phyloP scores from a whole-genome alignment of 176 grass and related monocot species.

The Bonia amplexicaulis region DNA sequence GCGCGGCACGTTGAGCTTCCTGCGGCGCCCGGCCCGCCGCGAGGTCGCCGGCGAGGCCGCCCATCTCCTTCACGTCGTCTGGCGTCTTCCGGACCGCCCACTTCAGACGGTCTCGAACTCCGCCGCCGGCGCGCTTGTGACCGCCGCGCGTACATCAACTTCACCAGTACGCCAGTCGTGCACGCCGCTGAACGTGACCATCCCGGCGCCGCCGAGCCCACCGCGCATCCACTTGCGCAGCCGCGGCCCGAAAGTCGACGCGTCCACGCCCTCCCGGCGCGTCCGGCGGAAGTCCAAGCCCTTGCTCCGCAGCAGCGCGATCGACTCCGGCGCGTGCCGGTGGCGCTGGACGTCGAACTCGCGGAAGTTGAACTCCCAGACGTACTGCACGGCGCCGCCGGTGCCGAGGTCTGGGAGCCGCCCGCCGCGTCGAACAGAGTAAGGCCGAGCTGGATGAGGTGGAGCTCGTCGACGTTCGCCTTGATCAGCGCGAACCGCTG shows the following conservation, averaged over 20 bases:
- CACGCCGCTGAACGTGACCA: slow-evolving; percentile 27
- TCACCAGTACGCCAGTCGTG: slow-evolving; percentile 47
- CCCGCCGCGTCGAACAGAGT: slow-evolving; percentile 10
- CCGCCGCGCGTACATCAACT: too few species aligned
- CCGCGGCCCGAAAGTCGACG: neutral
- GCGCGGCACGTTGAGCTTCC: neutral
- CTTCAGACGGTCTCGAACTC: neutral
- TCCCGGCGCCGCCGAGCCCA: neutral
- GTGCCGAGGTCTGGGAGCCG: neutral
- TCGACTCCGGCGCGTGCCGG: slow-evolving; percentile 19
- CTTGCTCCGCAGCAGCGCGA: neutral
- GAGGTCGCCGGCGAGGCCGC: neutral
- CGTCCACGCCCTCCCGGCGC: neutral
- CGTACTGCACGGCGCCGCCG: neutral
- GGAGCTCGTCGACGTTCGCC: slow-evolving; percentile 27
- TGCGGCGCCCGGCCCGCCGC: slow-evolving; percentile 17
- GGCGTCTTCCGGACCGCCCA: neutral
- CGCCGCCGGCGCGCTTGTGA: too few species aligned
- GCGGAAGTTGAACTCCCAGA: slow-evolving; percentile 50
- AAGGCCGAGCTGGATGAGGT: slow-evolving; percentile 35
- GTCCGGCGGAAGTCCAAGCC: slow-evolving; percentile 29
- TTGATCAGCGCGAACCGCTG: slow-evolving; percentile 7
- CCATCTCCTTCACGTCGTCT: slow-evolving; percentile 51
- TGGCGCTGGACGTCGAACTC: slow-evolving; percentile 22
- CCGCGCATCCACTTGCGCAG: slow-evolving; percentile 22